Conservation (phyloP, 2,329 filamentous ascomycete genomes). For the Ilyonectria sp. region DNA sequence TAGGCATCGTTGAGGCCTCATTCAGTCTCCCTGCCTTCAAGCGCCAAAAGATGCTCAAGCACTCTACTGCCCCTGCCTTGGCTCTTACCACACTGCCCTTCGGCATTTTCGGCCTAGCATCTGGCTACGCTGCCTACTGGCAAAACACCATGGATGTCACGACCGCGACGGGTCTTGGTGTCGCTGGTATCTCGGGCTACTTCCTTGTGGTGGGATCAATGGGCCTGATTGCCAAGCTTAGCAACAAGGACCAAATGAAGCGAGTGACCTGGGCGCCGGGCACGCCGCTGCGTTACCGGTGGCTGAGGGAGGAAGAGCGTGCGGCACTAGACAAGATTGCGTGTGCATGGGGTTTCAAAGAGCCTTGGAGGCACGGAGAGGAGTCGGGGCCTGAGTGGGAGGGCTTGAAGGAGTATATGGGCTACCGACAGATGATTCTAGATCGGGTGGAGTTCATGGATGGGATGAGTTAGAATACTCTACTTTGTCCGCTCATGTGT, state of each 20-base stretch:
- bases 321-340: conserved; percentile 89
- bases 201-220: conserved; percentile 85
- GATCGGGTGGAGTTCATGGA: conserved; percentile 93
- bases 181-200: conserved; percentile 87
- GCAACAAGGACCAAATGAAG: conserved; percentile 94
- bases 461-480: conserved; percentile 74
- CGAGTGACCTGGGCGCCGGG: conserved; percentile 92
- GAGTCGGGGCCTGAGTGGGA: conserved; percentile 95
- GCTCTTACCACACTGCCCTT: conserved; percentile 74
- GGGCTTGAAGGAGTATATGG: conserved; percentile 84
- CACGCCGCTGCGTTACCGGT: conserved; percentile 84
- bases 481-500: conserved; percentile 24
- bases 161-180: conserved; percentile 83
- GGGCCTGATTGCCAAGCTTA: conserved; percentile 87
- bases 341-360: conserved; percentile 91
- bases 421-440: conserved; percentile 88
- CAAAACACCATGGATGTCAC: conserved; percentile 81
- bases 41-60: conserved; percentile 77
- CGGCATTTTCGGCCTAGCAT: conserved; percentile 79
- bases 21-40: conserved; percentile 78
- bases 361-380: conserved; percentile 84
- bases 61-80: conserved; percentile 72
- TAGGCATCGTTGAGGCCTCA: conserved; percentile 81
- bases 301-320: conserved; percentile 91
- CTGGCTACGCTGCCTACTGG: conserved; percentile 60